phyloP scores from a whole-genome alignment of 345 rosid species.

The Salix viminalis region DNA sequence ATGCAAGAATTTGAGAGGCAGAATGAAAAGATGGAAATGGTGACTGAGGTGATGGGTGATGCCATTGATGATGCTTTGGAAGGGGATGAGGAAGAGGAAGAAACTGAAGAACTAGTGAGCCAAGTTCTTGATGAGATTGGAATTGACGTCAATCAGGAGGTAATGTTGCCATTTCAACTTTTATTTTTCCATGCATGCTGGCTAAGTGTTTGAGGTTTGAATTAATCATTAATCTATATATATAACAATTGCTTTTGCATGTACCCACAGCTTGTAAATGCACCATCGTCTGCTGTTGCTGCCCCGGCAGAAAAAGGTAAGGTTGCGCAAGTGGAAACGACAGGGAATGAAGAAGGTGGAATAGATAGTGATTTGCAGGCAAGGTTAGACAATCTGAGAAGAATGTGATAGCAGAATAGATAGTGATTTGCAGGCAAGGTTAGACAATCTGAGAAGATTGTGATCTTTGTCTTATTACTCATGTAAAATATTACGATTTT shows the following conservation, averaged over 20 bases:
- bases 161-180: constrained; percentile 14
- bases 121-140: constrained; percentile 95
- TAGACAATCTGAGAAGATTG: constrained; percentile 84
- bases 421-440: constrained; percentile 79
- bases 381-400: constrained; percentile 80
- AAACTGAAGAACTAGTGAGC: constrained; percentile 80
- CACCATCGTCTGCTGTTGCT: constrained; percentile 71
- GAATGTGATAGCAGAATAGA: constrained; percentile 73
- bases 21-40: constrained; percentile 93
- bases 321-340: constrained; percentile 65
- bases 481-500: constrained; percentile 22
- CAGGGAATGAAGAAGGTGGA: constrained; percentile 59
- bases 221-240: background rate
- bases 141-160: constrained; percentile 84
- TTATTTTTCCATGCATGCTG: background rate
- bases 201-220: background rate
- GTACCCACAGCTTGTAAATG: constrained; percentile 61
- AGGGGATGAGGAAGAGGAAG: constrained; percentile 94
- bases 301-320: constrained; percentile 65
- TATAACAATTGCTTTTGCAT: background rate
- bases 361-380: constrained; percentile 85
- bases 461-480: constrained; percentile 21
- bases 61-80: constrained; percentile 86
- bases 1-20: constrained; percentile 91
- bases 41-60: constrained; percentile 81